phyloP scores from a whole-genome alignment of 75 land plant species.

The Picea glauca region DNA sequence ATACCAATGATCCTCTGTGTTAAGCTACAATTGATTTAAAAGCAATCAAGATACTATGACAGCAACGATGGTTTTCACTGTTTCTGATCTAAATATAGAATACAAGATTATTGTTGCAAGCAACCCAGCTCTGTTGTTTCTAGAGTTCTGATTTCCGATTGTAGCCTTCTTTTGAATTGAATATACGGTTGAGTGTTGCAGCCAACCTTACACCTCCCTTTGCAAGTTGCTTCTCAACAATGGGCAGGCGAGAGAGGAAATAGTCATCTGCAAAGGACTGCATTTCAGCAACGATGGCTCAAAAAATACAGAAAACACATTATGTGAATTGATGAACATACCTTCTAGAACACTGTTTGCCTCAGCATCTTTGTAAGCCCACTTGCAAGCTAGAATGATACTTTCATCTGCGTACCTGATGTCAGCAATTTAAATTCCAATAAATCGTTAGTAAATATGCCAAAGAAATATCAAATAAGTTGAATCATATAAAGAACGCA shows the following conservation, averaged over 20 bases:
- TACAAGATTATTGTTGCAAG: no score
- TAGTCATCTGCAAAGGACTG: conserved; percentile 47
- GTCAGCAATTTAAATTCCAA: not conserved
- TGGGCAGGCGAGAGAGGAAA: conserved; percentile 62
- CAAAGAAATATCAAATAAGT: not conserved
- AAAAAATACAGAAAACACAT: not conserved
- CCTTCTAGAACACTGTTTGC: conserved; percentile 39
- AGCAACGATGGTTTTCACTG: no score
- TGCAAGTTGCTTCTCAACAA: conserved; percentile 58
- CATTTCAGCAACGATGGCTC: not conserved
- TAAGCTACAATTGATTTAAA: no score
- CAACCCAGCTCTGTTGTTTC: no score
- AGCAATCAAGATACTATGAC: no score
- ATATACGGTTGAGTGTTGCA: conserved; percentile 55
- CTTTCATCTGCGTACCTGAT: conserved; percentile 65
- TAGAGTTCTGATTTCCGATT: not conserved
- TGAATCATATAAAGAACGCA: not conserved
- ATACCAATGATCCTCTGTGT: no score
- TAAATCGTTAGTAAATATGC: not conserved
- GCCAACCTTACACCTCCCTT: conserved; percentile 66
- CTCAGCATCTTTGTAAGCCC: conserved; percentile 56
- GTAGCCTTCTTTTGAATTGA: conserved; percentile 9
- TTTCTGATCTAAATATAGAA: no score
- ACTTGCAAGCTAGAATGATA: conserved; percentile 45
- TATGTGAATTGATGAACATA: conserved; percentile 7